phyloP scores from a whole-genome alignment of 768 basidiomycete genomes.

The Pleurotus djamor region DNA sequence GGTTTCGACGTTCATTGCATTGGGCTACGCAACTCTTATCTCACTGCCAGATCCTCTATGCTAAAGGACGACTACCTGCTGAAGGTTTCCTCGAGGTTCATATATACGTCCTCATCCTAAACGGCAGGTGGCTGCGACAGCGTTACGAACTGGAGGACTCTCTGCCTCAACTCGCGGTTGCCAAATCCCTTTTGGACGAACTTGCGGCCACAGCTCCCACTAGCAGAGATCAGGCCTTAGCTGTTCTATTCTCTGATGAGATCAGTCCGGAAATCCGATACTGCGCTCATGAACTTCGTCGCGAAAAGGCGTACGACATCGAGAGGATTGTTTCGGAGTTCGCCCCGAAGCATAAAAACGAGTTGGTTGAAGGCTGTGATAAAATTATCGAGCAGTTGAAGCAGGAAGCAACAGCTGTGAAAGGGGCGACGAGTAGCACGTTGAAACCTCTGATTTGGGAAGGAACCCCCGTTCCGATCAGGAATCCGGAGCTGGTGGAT shows the following conservation, averaged over 20 bases:
- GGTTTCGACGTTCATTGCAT: constrained; percentile 76
- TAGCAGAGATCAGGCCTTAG: constrained; percentile 85
- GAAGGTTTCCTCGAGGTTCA: constrained; percentile 66
- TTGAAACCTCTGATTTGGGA: constrained; percentile 74
- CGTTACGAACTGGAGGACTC: constrained; percentile 75
- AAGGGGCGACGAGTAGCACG: constrained; percentile 45
- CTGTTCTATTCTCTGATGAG: constrained; percentile 80
- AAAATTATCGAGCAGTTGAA: constrained; percentile 49
- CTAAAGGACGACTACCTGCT: constrained; percentile 48
- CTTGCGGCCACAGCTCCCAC: constrained; percentile 63
- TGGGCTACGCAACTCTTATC: constrained; percentile 80
- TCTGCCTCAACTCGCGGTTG: constrained; percentile 74
- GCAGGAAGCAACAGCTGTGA: constrained; percentile 32
- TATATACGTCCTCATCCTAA: constrained; percentile 76
- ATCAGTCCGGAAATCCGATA: constrained; percentile 90
- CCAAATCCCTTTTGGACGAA: constrained; percentile 69
- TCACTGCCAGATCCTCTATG: constrained; percentile 65
- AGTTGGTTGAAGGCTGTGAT: constrained; percentile 65
- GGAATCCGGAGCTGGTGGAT: constrained; percentile 90
- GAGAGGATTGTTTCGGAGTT: constrained; percentile 71
- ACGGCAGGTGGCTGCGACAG: constrained; percentile 81
- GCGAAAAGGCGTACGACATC: constrained; percentile 77
- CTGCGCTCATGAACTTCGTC: constrained; percentile 86
- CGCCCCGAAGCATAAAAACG: constrained; percentile 50
- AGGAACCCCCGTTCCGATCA: constrained; percentile 76